phyloP scores from a whole-genome alignment of 495 filamentous ascomycete genomes.

The Hypoxylon cercidicola region DNA sequence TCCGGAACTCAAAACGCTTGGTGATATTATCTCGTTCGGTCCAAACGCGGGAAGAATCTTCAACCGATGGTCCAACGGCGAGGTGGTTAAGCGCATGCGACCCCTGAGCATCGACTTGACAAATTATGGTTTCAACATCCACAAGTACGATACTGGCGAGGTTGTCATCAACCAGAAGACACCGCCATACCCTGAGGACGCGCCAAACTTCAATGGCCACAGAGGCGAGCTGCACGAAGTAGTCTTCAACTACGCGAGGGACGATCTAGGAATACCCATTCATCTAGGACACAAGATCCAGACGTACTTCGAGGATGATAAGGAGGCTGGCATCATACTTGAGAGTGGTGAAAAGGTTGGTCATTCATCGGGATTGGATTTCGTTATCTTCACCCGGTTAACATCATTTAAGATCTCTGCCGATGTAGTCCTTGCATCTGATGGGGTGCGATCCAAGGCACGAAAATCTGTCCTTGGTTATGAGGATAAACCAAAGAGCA shows the following conservation, averaged over 20 bases:
- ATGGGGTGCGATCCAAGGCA: conserved; percentile 69
- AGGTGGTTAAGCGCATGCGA: conserved; percentile 58
- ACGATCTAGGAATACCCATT: conserved; percentile 66
- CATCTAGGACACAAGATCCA: conserved; percentile 62
- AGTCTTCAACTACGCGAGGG: conserved; percentile 66
- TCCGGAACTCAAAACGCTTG: conserved; percentile 65
- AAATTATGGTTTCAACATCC: conserved; percentile 67
- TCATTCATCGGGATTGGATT: neutral
- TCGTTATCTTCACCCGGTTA: neutral
- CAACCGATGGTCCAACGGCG: conserved; percentile 60
- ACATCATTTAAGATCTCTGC: conserved; percentile 47
- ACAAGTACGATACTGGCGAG: conserved; percentile 70
- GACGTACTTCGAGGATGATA: conserved; percentile 67
- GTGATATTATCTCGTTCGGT: conserved; percentile 73
- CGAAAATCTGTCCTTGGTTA: conserved; percentile 68
- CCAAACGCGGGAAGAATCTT: conserved; percentile 69
- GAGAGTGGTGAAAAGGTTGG: conserved; percentile 59
- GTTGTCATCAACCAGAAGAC: conserved; percentile 65
- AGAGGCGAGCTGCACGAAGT: conserved; percentile 68
- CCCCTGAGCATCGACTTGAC: conserved; percentile 62
- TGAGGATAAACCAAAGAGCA: conserved; percentile 67
- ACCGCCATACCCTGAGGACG: conserved; percentile 55
- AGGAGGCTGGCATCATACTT: conserved; percentile 63
- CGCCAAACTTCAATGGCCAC: conserved; percentile 70
- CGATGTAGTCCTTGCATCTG: conserved; percentile 68